Percentiles rank a stretch among this genome's conserved stretches.
phyloP scores from a whole-genome alignment of 495 filamentous ascomycete species.

The Physcia stellaris region DNA sequence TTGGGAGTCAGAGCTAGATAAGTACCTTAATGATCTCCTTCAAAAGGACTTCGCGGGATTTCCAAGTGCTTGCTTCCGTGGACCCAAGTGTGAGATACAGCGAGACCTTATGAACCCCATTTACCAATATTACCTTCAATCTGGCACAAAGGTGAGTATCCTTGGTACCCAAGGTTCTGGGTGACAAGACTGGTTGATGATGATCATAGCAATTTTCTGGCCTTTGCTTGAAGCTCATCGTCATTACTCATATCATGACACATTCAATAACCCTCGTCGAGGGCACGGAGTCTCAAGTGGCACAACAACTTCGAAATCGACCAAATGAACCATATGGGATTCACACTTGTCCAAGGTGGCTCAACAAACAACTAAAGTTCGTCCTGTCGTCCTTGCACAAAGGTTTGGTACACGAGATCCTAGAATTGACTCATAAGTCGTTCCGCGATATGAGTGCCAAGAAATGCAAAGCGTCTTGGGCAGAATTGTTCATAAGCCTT shows the following conservation, averaged over 20 bases:
- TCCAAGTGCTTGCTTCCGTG: background rate
- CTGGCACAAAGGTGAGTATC: background rate
- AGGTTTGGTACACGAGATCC: background rate
- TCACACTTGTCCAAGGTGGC: constrained; percentile 1
- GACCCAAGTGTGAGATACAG: background rate
- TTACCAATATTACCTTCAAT: constrained; percentile 1
- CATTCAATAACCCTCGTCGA: constrained; percentile 3
- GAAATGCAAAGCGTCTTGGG: background rate
- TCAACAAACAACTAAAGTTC: constrained; percentile 4
- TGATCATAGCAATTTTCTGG: background rate
- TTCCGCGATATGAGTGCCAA: background rate
- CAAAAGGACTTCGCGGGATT: background rate
- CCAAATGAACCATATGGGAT: background rate
- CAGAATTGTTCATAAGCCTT: background rate
- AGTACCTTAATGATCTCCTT: background rate
- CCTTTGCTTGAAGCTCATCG: background rate
- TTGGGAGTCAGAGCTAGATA: background rate
- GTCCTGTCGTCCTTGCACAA: background rate
- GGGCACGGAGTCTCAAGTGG: background rate
- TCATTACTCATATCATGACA: constrained; percentile 3
- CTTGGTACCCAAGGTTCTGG: background rate
- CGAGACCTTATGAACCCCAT: constrained; percentile 1
- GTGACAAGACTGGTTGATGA: background rate
- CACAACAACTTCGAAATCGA: background rate
- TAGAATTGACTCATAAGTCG: background rate